Evolutionary conservation across 345 rosid genomes (phyloP).

Genomic region (Rhizophora mangle): DNA sequence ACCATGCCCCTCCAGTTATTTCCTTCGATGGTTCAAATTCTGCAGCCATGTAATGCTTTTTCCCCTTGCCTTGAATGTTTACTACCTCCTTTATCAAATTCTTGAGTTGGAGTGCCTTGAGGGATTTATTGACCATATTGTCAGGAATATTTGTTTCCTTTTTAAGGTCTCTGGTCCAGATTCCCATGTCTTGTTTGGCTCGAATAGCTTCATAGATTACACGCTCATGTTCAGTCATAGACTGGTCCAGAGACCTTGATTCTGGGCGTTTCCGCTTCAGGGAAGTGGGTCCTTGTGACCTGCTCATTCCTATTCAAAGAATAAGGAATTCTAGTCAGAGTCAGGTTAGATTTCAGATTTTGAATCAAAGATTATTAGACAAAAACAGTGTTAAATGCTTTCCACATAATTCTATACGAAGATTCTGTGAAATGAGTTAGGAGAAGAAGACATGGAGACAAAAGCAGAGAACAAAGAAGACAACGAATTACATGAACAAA

Average conservation of each 20-base stretch:
- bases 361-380: too few relatives aligned
- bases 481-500: too few relatives aligned
- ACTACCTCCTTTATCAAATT: conserved; percentile 57
- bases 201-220: conserved; percentile 39
- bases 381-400: too few relatives aligned
- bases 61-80: conserved; percentile 54
- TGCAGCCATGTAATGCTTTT: conserved; percentile 50
- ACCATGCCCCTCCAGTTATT: conserved; percentile 83
- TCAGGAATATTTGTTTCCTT: conserved; percentile 38
- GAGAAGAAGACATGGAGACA: too few relatives aligned
- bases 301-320: conserved; percentile 18
- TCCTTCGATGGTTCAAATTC: conserved; percentile 68
- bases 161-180: conserved; percentile 46
- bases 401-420: too few relatives aligned
- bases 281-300: conserved; percentile 2
- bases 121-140: conserved; percentile 31
- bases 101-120: conserved; percentile 43
- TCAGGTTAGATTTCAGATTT: too few relatives aligned
- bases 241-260: conserved; percentile 22
- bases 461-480: too few relatives aligned
- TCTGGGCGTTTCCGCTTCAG: conserved; percentile 57
- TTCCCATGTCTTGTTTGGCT: conserved; percentile 60
- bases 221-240: conserved; percentile 52
- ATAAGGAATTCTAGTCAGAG: background rate
- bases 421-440: too few relatives aligned